These are phyloP conservation scores for Astrephomene gubernaculifera DNA, from an alignment of 139 green algal species.

Conservation along the genomic window DNA sequence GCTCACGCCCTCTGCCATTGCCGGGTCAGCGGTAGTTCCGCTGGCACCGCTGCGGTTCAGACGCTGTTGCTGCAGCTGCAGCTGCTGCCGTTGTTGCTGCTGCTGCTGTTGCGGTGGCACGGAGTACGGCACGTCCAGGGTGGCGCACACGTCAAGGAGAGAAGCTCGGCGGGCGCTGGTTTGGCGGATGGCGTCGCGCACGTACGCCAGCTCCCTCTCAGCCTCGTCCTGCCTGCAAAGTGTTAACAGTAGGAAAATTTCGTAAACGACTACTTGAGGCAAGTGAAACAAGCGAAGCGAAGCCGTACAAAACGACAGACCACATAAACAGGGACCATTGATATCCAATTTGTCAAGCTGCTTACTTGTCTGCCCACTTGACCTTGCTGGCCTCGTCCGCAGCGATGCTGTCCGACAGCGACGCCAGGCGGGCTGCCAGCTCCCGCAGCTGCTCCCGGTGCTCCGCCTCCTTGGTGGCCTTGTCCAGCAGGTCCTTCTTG, in stretches of 20 bases:
- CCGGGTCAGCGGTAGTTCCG: not conserved
- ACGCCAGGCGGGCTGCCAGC: conserved; percentile 48
- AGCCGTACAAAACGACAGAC: no score
- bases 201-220: conserved; percentile 52
- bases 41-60: not conserved
- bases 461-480: conserved; percentile 87
- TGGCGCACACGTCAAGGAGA: conserved; percentile 63
- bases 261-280: no score
- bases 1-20: not conserved
- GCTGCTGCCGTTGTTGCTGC: not conserved
- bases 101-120: not conserved
- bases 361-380: conserved; percentile 49
- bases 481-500: conserved; percentile 82
- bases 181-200: conserved; percentile 60
- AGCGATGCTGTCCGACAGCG: conserved; percentile 37
- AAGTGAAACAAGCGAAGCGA: no score
- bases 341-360: no score
- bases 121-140: conserved; percentile 50
- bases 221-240: conserved; percentile 43
- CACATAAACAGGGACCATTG: no score
- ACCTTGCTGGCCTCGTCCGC: conserved; percentile 43
- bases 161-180: conserved; percentile 60
- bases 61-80: not conserved
- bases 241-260: no score
- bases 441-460: conserved; percentile 79